Conservation (phyloP, 2,329 filamentous ascomycete species). For the Leptographium galeiforme region DNA sequence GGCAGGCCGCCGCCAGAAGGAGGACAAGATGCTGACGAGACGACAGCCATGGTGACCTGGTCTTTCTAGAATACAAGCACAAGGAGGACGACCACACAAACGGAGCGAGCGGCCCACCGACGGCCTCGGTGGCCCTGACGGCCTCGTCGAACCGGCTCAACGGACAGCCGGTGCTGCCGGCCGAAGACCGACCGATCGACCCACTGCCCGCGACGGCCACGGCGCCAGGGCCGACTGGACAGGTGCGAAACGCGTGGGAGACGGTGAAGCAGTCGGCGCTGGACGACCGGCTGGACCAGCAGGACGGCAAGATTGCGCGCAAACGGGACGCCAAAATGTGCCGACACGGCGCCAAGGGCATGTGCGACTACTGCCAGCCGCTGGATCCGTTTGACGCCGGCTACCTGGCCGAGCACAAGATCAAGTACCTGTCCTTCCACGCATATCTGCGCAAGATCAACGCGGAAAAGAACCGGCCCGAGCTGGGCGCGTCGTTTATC, state of each 20-base stretch:
- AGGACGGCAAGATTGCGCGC: constrained; percentile 78
- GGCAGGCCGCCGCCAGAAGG: background rate
- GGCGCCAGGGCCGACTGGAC: constrained; percentile 35
- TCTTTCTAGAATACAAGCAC: constrained; percentile 73
- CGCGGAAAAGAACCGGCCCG: constrained; percentile 88
- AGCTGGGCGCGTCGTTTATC: constrained; percentile 91
- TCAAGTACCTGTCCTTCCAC: constrained; percentile 97
- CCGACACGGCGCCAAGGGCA: constrained; percentile 87
- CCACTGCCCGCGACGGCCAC: constrained; percentile 28
- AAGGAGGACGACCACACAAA: constrained; percentile 28
- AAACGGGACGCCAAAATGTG: constrained; percentile 74
- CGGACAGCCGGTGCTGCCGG: constrained; percentile 57
- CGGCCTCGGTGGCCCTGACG: constrained; percentile 5
- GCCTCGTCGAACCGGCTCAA: constrained; percentile 57
- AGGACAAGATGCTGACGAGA: background rate
- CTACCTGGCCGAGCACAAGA: constrained; percentile 89
- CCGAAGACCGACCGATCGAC: constrained; percentile 52
- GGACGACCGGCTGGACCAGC: constrained; percentile 75
- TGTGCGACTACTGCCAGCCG: constrained; percentile 99
- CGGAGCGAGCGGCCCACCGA: constrained; percentile 22
- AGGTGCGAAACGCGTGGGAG: constrained; percentile 87
- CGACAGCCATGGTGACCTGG: constrained; percentile 71
- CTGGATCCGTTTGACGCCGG: constrained; percentile 84
- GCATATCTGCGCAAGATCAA: constrained; percentile 91
- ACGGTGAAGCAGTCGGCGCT: constrained; percentile 75